phyloP scores from a whole-genome alignment of 176 grass and related monocot genomes.

The Oryza officinalis region DNA sequence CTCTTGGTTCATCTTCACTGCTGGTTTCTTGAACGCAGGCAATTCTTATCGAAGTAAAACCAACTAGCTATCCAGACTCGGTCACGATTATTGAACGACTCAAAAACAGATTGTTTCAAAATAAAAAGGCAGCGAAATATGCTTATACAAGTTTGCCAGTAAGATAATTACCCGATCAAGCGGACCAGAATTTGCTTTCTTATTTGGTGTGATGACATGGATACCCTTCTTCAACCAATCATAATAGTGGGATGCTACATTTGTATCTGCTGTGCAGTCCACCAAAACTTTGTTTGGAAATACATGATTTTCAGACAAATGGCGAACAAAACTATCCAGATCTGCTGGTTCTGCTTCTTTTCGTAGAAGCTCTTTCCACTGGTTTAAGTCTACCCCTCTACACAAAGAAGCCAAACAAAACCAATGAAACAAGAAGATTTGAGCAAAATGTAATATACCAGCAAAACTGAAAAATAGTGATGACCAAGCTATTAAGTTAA shows the following conservation, averaged over 20 bases:
- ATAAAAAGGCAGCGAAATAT: background rate
- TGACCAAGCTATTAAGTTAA: background rate
- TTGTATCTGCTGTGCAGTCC: constrained; percentile 95
- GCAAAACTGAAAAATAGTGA: background rate
- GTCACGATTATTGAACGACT: constrained; percentile 5
- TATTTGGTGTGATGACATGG: constrained; percentile 95
- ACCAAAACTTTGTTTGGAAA: constrained; percentile 96
- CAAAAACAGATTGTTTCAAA: background rate
- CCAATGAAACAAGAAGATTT: constrained; percentile 13
- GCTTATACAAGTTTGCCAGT: constrained; percentile 8
- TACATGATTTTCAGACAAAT: constrained; percentile 89
- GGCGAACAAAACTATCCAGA: constrained; percentile 62
- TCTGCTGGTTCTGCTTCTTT: constrained; percentile 65
- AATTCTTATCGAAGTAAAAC: background rate
- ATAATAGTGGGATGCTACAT: constrained; percentile 80
- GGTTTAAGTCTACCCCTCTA: constrained; percentile 81
- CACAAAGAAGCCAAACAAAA: constrained; percentile 18
- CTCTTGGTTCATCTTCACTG: background rate
- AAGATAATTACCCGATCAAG: constrained; percentile 76
- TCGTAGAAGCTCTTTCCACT: constrained; percentile 65
- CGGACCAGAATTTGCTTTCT: constrained; percentile 96
- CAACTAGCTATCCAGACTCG: background rate
- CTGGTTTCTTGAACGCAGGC: background rate
- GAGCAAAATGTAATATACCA: constrained; percentile 16
- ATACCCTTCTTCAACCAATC: constrained; percentile 92